Conservation (phyloP, 2,329 filamentous ascomycete genomes). For the Aspergillus vadensis region DNA sequence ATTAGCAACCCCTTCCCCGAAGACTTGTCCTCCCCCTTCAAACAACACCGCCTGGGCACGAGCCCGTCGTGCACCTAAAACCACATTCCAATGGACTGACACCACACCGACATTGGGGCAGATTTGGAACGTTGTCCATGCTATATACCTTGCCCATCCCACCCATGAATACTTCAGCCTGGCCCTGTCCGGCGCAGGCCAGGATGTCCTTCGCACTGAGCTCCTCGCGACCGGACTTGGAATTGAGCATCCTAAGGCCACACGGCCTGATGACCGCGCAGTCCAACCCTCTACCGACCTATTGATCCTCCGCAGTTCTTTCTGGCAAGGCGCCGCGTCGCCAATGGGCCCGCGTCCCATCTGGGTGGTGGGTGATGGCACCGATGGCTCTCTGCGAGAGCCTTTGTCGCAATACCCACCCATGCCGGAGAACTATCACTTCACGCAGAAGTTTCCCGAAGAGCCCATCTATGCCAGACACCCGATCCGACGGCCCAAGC, state of each 20-base stretch:
- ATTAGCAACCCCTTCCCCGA: constrained; percentile 27
- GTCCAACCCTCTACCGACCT: constrained; percentile 33
- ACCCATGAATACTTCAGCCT: constrained; percentile 40
- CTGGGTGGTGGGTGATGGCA: constrained; percentile 57
- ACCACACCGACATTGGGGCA: constrained; percentile 34
- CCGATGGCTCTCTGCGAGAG: constrained; percentile 29
- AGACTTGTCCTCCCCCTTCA: constrained; percentile 30
- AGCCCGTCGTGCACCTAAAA: constrained; percentile 33
- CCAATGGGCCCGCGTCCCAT: constrained; percentile 65
- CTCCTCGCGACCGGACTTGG: constrained; percentile 39
- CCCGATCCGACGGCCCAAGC: constrained; percentile 71
- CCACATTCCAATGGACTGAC: constrained; percentile 37
- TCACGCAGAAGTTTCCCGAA: constrained; percentile 49
- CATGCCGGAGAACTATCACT: constrained; percentile 38
- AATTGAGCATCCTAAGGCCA: constrained; percentile 24
- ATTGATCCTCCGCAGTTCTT: constrained; percentile 57
- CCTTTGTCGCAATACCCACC: constrained; percentile 34
- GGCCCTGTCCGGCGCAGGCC: constrained; percentile 32
- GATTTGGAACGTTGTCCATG: constrained; percentile 45
- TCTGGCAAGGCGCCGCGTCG: constrained; percentile 71
- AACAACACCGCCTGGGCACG: constrained; percentile 47
- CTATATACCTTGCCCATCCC: constrained; percentile 34
- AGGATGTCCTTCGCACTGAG: constrained; percentile 46
- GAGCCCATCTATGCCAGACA: constrained; percentile 64
- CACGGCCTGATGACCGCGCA: constrained; percentile 26